phyloP scores from a whole-genome alignment of 768 basidiomycete genomes.

The Lentinus brumalis region DNA sequence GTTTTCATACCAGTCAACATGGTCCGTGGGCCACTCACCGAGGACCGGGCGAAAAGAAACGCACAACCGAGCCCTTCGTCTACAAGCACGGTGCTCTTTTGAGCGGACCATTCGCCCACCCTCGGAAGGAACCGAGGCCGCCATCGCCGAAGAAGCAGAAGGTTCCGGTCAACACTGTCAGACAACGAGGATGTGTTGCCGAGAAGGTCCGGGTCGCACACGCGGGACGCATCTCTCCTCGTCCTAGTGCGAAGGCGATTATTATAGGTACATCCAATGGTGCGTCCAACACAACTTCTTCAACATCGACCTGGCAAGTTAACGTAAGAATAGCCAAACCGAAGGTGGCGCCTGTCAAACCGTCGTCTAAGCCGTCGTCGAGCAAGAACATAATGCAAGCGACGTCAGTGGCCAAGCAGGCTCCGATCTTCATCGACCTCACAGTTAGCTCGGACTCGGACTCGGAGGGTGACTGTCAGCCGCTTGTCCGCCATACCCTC shows the following conservation, averaged over 20 bases:
- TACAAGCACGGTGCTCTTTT: neutral
- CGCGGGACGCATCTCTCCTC: neutral
- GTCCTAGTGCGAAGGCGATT: constrained; percentile 1
- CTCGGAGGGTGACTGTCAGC: neutral
- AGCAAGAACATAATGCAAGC: neutral
- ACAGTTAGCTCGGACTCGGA: constrained; percentile 19
- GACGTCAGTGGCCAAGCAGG: constrained; percentile 3
- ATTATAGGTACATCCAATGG: constrained; percentile 1
- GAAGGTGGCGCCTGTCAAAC: neutral
- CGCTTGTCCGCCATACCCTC: constrained; percentile 11
- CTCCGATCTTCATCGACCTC: constrained; percentile 21
- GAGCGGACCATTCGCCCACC: neutral
- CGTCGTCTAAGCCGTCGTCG: neutral
- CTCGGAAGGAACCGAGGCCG: constrained; percentile 26
- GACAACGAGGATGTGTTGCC: neutral
- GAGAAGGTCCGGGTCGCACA: constrained; percentile 6
- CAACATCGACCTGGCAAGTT: neutral
- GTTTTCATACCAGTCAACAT: neutral
- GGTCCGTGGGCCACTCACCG: neutral
- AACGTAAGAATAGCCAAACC: neutral
- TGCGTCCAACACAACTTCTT: neutral
- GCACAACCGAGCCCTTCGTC: neutral
- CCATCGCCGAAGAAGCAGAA: constrained; percentile 47
- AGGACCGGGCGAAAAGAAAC: constrained; percentile 1
- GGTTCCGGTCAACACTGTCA: constrained; percentile 63